phyloP scores from a whole-genome alignment of 345 rosid species.

The Gossypium ekmanianum region DNA sequence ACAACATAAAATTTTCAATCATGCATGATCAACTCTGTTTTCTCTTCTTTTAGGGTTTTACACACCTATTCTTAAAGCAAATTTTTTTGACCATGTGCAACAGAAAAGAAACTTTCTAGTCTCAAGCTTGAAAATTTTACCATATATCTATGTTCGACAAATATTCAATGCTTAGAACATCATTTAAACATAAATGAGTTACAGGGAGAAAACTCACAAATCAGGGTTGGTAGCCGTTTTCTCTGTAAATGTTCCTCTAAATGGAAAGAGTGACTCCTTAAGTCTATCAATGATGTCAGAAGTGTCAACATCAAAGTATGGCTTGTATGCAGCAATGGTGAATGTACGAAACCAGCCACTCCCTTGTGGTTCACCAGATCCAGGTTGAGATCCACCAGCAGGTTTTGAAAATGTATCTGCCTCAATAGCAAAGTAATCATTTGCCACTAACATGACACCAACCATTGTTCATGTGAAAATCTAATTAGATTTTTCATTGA shows the following conservation, averaged over 20 bases:
- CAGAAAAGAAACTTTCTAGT: not conserved
- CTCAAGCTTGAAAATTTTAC: not conserved
- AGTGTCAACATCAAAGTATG: constrained; percentile 94
- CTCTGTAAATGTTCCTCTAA: constrained; percentile 83
- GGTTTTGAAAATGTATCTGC: constrained; percentile 85
- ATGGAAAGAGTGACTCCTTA: constrained; percentile 88
- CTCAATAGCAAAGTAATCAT: constrained; percentile 18
- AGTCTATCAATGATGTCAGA: constrained; percentile 86
- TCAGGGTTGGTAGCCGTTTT: constrained; percentile 81
- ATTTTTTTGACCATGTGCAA: not conserved
- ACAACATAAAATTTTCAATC: constrained; percentile 3
- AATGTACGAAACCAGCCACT: constrained; percentile 76
- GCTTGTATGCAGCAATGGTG: constrained; percentile 74
- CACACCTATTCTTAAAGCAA: not conserved
- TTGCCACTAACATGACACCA: not conserved
- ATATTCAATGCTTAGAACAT: not conserved
- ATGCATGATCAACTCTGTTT: not conserved
- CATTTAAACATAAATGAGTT: not conserved
- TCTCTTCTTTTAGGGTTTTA: not conserved
- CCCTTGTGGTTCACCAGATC: constrained; percentile 65
- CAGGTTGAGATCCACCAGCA: constrained; percentile 38
- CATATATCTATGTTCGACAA: not conserved
- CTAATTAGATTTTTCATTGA: not conserved
- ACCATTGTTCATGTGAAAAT: not conserved
- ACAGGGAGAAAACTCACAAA: constrained; percentile 51